Percentiles rank a stretch among this genome's conserved stretches.
Conservation (phyloP, 1,139 yeast genomes). For the Geotrichum carabidarum region DNA sequence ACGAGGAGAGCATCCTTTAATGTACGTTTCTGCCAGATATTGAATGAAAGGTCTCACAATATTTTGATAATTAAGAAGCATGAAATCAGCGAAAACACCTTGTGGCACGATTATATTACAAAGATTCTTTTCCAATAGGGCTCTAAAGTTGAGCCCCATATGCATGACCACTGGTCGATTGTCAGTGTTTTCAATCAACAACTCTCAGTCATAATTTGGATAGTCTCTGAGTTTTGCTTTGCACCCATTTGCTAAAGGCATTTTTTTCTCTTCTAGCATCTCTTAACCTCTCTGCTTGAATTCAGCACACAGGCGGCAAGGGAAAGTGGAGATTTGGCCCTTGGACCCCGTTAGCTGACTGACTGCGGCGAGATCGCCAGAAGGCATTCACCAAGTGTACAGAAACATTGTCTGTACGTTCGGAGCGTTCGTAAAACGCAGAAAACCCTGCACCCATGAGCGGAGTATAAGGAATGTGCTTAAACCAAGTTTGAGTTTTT, state of each 20-base stretch:
- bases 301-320: background rate
- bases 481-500: too few species aligned
- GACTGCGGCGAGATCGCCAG: background rate
- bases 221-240: too few species aligned
- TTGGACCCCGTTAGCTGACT: background rate
- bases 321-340: background rate
- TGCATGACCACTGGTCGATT: too few species aligned
- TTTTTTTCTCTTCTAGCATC: background rate
- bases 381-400: background rate
- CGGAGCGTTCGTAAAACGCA: background rate
- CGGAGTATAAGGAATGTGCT: background rate
- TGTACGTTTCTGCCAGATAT: background rate
- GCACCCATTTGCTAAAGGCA: background rate
- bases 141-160: background rate
- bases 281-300: background rate
- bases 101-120: background rate
- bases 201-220: background rate
- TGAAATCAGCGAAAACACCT: background rate
- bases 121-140: background rate
- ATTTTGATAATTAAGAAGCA: too few species aligned
- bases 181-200: background rate
- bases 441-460: background rate
- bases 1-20: too few species aligned
- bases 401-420: background rate
- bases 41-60: background rate